Evolutionary conservation across 805 yeast genomes (phyloP), one percentile per base, ranked within the genome.

Genomic region (Cyberlindnera veronae): DNA sequence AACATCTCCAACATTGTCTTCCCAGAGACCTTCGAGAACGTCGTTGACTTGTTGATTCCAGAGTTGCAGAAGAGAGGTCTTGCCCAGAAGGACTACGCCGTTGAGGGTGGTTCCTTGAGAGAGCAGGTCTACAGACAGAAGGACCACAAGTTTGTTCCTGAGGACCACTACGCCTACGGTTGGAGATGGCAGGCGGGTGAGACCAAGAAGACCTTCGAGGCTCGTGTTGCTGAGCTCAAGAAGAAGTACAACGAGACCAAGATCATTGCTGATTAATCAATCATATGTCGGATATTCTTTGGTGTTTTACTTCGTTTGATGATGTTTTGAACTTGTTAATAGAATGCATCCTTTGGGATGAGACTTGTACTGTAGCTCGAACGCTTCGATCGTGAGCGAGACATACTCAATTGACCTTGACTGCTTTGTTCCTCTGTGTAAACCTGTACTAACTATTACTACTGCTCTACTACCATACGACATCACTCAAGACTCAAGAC

Each of bases 11-110:
- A 69, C 47, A 58, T 68, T 17, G 57, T 67, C n/a, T 51, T 57
- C 30, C 74, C 74, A 19, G 71, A 65, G 18, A 54, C 69, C 7
- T 69, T 65, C 45, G 69, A 68, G 47, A 64, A 62, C n/a, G 49
- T 68, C 30, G 67, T 68, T 19, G 66, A 68, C 28, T 47, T 50
- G 28, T 50, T 68, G 39, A 45, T 45, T 19, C 72, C 72, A 18
- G 72, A 62, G 38, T 55, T 68, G 34, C 64, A 61, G 45, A 49
- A 45, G 27, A 58, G 69, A 45, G 71, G 69, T 6, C 56, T 62
- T 16, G 63, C 62, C 16, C 66, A 68, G 60, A 46, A 37, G 38
- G 56, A 52, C 17, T 52, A 52, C 28, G 45, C 54, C 20, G 55
- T 48, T 19, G 50, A 56, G 51, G 43, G 71, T 34, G 58, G 64